Evolutionary conservation across 2,329 filamentous ascomycete genomes (phyloP), one percentile per base, ranked within the genome.

Genomic region (Aspergillus versicolor): DNA sequence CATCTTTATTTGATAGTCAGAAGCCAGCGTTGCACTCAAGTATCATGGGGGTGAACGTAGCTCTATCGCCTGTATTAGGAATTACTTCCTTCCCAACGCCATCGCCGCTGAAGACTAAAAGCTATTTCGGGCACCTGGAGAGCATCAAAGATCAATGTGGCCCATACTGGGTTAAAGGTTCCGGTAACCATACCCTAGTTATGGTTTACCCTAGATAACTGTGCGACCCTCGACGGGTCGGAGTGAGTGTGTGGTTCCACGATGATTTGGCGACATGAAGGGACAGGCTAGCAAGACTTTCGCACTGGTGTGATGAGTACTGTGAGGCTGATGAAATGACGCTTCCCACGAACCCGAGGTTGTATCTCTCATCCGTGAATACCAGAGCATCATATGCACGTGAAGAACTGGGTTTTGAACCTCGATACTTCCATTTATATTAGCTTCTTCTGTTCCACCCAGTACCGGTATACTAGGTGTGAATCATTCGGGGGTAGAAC

Each of bases 201-300:
- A 38, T 56, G 43, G 21, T 52, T 44, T 43, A 17, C 32, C 17
- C 17, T 54, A 41, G 37, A 56, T 46, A 53, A 27, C 44, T 56
- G 63, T 65, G 61, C 41, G 53, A 65, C 63, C 34, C 40, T 48
- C 24, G 15, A 56, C 56, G 57, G 60, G 52, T 62, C 52, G 47
- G 50, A 45, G 34, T n/a, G 37, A 22, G 41, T 49, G 54, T 37
- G 46, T 42, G 54, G 63, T 65, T 56, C 46, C 60, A 65, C 63
- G 54, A 40, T 58, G 43, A 54, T 59, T 44, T 56, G 56, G 52
- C 46, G 21, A 40, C 47, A 40, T 38, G 43, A 57, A 52, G 42
- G 52, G 45, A 57, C 43, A 42, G 15, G 50, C 56, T 57, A 60
- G 58, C 53, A 56, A 42, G 51, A 44, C 51, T 44, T 17, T 22